Conservation (phyloP, 371 early-diverging fungal genomes). For the Haplosporangium sp. region DNA sequence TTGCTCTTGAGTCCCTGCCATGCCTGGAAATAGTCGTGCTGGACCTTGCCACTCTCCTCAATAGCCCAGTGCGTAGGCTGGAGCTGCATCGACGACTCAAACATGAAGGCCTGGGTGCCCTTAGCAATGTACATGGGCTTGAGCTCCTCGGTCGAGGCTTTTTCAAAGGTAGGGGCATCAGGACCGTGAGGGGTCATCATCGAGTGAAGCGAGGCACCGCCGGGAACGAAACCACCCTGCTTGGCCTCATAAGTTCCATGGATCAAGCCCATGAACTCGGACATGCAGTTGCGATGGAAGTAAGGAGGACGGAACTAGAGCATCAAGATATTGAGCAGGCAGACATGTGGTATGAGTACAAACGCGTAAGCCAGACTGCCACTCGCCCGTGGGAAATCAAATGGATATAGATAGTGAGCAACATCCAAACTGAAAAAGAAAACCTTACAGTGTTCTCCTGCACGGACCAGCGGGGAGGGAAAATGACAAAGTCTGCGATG, state of each 20-base stretch:
- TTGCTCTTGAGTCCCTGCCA: slow-evolving; percentile 74
- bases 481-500: slow-evolving; percentile 96
- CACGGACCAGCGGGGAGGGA: slow-evolving; percentile 97
- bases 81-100: slow-evolving; percentile 88
- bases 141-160: slow-evolving; percentile 78
- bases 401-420: slow-evolving; percentile 37
- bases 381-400: slow-evolving; percentile 4
- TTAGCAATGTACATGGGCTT: slow-evolving; percentile 85
- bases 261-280: slow-evolving; percentile 98
- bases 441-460: slow-evolving; percentile 81
- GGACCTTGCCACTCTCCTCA: slow-evolving; percentile 74
- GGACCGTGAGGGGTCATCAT: slow-evolving; percentile 96
- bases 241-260: slow-evolving; percentile 95
- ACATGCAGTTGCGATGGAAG: slow-evolving; percentile 95
- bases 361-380: not conserved
- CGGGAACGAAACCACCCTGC: slow-evolving; percentile 89
- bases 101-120: slow-evolving; percentile 94
- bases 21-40: slow-evolving; percentile 82
- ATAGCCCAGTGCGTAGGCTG: slow-evolving; percentile 89
- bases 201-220: slow-evolving; percentile 90
- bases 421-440: not conserved
- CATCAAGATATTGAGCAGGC: not conserved
- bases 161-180: slow-evolving; percentile 85
- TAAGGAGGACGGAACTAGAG: slow-evolving; percentile 91
- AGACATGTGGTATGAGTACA: not conserved